phyloP scores from a whole-genome alignment of 2,329 filamentous ascomycete species.

The Ambrosiella xylebori region DNA sequence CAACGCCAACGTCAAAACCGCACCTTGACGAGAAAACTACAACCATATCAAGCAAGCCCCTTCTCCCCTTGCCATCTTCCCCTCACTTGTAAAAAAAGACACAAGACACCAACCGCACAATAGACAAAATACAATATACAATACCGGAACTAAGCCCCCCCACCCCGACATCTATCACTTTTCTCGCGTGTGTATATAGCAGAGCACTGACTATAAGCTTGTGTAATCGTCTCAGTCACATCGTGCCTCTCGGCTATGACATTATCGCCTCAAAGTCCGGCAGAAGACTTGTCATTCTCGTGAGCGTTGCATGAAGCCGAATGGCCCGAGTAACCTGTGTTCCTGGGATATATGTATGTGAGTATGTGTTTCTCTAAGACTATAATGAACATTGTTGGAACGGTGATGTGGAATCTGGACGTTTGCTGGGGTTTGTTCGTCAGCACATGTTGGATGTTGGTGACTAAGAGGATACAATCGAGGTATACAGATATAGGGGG shows the following conservation, averaged over 20 bases:
- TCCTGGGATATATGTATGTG: no score
- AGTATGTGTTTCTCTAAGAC: no score
- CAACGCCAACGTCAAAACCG: not conserved
- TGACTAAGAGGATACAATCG: no score
- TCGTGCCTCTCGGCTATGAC: not conserved
- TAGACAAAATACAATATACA: not conserved
- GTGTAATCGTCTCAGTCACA: not conserved
- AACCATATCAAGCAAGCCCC: not conserved
- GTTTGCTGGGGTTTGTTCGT: no score
- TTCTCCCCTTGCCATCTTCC: not conserved
- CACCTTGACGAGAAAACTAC: not conserved
- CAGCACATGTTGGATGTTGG: no score
- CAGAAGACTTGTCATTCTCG: not conserved
- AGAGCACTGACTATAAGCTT: not conserved
- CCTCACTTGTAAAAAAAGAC: no score
- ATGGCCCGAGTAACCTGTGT: no score
- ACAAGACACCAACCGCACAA: not conserved
- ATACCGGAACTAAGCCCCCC: not conserved
- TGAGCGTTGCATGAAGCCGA: not conserved
- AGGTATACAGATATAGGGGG: no score
- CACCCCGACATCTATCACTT: not conserved
- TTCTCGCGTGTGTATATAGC: no score
- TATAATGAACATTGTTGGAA: no score
- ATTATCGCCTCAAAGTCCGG: not conserved
- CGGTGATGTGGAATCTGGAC: no score